phyloP scores from a whole-genome alignment of 257 asterid genomes.

The Solanum paucissectum region DNA sequence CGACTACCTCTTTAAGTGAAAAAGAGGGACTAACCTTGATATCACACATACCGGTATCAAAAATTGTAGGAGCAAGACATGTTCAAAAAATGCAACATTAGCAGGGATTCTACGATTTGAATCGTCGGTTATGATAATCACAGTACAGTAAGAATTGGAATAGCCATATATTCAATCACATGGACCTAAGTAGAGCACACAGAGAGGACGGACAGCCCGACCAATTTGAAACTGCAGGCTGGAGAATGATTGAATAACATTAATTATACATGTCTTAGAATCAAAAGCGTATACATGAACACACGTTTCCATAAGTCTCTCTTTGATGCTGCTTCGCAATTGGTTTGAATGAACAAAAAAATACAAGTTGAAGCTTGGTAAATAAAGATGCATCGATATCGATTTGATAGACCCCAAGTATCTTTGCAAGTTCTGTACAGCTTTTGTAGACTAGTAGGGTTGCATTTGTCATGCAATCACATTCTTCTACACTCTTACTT shows the following conservation, averaged over 20 bases:
- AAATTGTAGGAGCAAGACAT: not conserved
- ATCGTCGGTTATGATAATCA: not conserved
- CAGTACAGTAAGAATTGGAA: not conserved
- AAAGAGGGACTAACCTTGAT: not conserved
- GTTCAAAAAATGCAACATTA: not conserved
- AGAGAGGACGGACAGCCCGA: not conserved
- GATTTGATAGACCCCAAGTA: not conserved
- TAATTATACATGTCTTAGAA: not conserved
- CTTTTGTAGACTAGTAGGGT: too few species aligned
- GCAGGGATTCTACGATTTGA: not conserved
- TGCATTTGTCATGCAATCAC: not conserved
- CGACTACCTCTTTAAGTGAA: not conserved
- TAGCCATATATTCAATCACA: not conserved
- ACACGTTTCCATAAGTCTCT: not conserved
- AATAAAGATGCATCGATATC: not conserved
- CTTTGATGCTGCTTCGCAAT: not conserved
- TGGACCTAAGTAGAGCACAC: not conserved
- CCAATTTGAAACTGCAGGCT: not conserved
- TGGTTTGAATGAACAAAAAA: not conserved
- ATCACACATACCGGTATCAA: not conserved
- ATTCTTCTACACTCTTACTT: not conserved
- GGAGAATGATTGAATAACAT: not conserved
- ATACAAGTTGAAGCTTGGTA: not conserved
- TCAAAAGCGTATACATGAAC: not conserved
- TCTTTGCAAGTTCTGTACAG: not conserved